Conservation (phyloP, 1,284 basidiomycete genomes). For the Golubevia pallescens region DNA sequence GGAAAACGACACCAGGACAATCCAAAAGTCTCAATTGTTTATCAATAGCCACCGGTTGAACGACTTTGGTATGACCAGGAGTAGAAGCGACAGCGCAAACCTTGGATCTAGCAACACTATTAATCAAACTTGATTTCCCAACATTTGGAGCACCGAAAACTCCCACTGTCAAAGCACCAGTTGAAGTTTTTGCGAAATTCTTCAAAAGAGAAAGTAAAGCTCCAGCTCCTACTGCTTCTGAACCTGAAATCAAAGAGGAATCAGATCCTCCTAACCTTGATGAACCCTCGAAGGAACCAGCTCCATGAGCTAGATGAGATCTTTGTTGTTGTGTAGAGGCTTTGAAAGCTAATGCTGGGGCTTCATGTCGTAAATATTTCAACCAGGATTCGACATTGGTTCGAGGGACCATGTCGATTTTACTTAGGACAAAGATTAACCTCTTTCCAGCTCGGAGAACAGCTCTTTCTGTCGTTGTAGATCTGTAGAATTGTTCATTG, state of each 20-base stretch:
- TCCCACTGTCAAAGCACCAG: slow-evolving; percentile 74
- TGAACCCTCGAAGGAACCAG: slow-evolving; percentile 1
- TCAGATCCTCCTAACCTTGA: slow-evolving; percentile 1
- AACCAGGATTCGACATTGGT: slow-evolving; percentile 90
- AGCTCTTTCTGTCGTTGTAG: slow-evolving; percentile 41
- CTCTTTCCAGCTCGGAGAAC: slow-evolving; percentile 43
- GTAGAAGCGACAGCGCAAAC: slow-evolving; percentile 88
- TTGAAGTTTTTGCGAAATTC: slow-evolving; percentile 73
- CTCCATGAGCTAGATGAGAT: slow-evolving; percentile 68
- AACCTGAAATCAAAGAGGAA: slow-evolving; percentile 52
- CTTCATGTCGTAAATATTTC: slow-evolving; percentile 84
- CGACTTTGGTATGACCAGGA: slow-evolving; percentile 89
- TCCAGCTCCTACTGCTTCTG: slow-evolving; percentile 67
- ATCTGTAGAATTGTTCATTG: slow-evolving; percentile 7
- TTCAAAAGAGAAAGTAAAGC: slow-evolving; percentile 85
- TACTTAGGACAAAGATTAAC: slow-evolving; percentile 41
- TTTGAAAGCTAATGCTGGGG: slow-evolving; percentile 91
- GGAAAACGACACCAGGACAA: slow-evolving; percentile 85
- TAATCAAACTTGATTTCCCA: slow-evolving; percentile 93
- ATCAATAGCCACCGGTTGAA: slow-evolving; percentile 92
- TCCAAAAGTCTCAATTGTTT: slow-evolving; percentile 90
- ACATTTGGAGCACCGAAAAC: slow-evolving; percentile 98
- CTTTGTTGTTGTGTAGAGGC: slow-evolving; percentile 83
- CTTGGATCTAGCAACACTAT: slow-evolving; percentile 78
- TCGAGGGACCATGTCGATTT: slow-evolving; percentile 76